Base-by-base conservation (phyloP, 768 basidiomycete species). In the Amanita pseudoporphyria region DNA sequence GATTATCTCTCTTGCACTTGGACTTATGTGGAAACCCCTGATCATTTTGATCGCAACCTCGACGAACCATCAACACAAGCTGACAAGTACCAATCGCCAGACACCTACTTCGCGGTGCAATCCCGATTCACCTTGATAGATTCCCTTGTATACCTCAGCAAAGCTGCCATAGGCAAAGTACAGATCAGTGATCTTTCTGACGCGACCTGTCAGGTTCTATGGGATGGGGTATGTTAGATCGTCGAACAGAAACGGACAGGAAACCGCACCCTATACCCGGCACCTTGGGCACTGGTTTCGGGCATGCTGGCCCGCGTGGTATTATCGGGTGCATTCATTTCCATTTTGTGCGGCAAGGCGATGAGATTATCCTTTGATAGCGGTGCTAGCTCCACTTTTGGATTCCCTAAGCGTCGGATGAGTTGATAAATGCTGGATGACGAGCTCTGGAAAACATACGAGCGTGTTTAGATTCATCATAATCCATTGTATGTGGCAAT, bases 31-130 rank as follows among this genome's bases (percentile, higher is more conserved):
- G 16, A 71, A 65, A 48, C 71, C 69, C 21, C 80, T 70, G 38
- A 82, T 60, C 56, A 71, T 74, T 61, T 81, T 82, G 47, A 81
- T 58, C 0, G 80, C 80, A 26, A 81, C 78, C 77, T 77, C 5
- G n/a, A 49, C 9, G 24, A 31, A 38, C 42, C 19, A 45, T 58
- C 16, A 49, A 41, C 51, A 26, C 7, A 30, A 16, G 16, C 22
- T 28, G 10, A 13, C 6, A 9, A 16, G 33, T 46, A 6, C 9
- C 22, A 37, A 6, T 35, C 24, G 7, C 39, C 43, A 14, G 21
- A 43, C 35, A 28, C 62, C 56, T 42, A 73, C 71, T 44, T 57
- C 56, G 46, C 65, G 60, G 67, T 61, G 42, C 61, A 67, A 56
- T 65, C 73, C 57, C 65, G 66, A 14, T 70, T 62, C 40, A 51